A percentile compares a stretch with the other conserved stretches of the same genome.
These are phyloP conservation scores for Colletotrichum incanum DNA, from an alignment of 2,329 filamentous ascomycete genomes.

Conservation along the genomic window DNA sequence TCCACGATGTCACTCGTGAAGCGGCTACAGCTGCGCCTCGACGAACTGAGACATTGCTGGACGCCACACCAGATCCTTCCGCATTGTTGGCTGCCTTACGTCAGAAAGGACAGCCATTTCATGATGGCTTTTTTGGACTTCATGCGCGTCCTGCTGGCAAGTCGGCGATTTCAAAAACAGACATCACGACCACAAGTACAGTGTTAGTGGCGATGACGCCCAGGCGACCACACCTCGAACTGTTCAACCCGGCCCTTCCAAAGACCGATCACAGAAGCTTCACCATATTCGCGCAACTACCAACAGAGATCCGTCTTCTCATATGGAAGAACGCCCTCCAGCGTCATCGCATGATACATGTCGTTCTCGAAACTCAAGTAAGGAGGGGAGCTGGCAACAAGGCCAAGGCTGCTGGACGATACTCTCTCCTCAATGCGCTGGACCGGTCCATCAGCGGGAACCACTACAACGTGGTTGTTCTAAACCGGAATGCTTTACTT, in stretches of 20 bases:
- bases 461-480: conserved; percentile 17
- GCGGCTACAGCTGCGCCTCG: conserved; percentile 12
- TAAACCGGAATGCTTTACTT: background rate
- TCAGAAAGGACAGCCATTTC: background rate
- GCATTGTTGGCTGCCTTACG: background rate
- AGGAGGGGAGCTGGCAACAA: background rate
- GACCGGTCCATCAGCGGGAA: conserved; percentile 9
- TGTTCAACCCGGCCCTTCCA: conserved; percentile 18
- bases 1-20: background rate
- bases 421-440: background rate
- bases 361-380: background rate
- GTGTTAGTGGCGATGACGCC: conserved; percentile 1
- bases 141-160: background rate
- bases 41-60: conserved; percentile 23
- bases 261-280: background rate
- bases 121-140: background rate
- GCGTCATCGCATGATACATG: conserved; percentile 12
- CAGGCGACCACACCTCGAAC: conserved; percentile 29
- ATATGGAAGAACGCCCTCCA: conserved; percentile 26
- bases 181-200: background rate
- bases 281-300: background rate
- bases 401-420: background rate
- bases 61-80: conserved; percentile 19
- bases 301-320: conserved; percentile 13
- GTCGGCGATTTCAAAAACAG: no score